These are phyloP conservation scores for Schwanniomyces yamadae DNA, from an alignment of 805 yeast species.

Conservation along the genomic window DNA sequence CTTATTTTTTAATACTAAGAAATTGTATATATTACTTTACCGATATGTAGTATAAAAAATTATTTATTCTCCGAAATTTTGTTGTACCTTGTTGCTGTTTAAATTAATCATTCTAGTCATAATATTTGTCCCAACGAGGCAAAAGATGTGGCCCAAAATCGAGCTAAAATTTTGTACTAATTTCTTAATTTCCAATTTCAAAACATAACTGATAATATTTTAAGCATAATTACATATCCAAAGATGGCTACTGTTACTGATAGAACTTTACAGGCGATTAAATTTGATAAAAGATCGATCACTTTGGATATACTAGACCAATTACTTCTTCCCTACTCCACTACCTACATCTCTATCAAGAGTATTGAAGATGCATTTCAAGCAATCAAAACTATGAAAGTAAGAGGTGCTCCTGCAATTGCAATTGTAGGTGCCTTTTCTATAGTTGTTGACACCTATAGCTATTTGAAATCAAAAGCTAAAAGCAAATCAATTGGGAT, in stretches of 20 bases:
- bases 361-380: conserved; percentile 73
- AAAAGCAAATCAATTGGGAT: conserved; percentile 25
- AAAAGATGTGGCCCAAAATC: background rate
- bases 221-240: background rate
- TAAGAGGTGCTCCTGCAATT: conserved; percentile 98
- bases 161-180: background rate
- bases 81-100: background rate
- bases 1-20: conserved; percentile 56
- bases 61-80: too few species aligned
- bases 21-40: background rate
- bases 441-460: conserved; percentile 64
- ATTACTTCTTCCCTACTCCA: conserved; percentile 73
- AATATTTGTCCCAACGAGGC: too few species aligned
- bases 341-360: conserved; percentile 61
- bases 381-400: conserved; percentile 89
- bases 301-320: conserved; percentile 74
- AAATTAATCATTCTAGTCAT: too few species aligned
- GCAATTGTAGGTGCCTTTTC: conserved; percentile 92
- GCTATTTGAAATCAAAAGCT: conserved; percentile 17
- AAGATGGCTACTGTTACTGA: background rate
- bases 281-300: conserved; percentile 48
- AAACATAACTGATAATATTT: background rate
- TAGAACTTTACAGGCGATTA: conserved; percentile 57
- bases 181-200: conserved; percentile 1
- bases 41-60: background rate